phyloP scores from a whole-genome alignment of 2,329 filamentous ascomycete species.

The Trichoderma asperellum region DNA sequence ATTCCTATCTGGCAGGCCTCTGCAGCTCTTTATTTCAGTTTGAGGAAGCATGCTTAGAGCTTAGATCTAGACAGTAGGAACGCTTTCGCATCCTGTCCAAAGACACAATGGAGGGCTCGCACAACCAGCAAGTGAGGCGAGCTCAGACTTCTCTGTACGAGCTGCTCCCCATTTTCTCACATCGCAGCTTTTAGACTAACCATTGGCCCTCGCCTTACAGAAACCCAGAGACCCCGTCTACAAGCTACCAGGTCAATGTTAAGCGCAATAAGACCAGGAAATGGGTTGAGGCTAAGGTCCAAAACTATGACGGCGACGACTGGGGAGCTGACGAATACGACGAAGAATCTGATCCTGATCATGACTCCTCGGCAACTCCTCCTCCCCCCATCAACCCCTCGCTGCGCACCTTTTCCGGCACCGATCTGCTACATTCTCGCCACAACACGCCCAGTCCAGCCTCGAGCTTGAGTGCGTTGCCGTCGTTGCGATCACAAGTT shows the following conservation, averaged over 20 bases:
- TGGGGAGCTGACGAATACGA: constrained; percentile 79
- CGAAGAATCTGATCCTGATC: constrained; percentile 48
- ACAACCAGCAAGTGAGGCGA: constrained; percentile 23
- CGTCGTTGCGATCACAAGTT: constrained; percentile 8
- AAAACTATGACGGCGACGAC: constrained; percentile 89
- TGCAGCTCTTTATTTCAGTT: background rate
- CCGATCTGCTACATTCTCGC: constrained; percentile 25
- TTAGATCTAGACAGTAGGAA: background rate
- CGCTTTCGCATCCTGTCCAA: constrained; percentile 24
- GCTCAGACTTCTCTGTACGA: constrained; percentile 27
- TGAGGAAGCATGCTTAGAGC: constrained; percentile 28
- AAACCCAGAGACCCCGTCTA: constrained; percentile 40
- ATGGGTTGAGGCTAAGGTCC: constrained; percentile 88
- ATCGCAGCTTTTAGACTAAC: background rate
- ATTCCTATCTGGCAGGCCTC: background rate
- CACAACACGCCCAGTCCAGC: constrained; percentile 17
- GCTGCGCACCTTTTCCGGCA: constrained; percentile 26
- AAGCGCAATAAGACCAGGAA: constrained; percentile 89
- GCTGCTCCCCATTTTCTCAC: background rate
- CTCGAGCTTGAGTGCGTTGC: constrained; percentile 22
- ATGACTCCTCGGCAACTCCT: constrained; percentile 35
- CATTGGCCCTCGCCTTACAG: constrained; percentile 31
- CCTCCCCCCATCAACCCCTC: constrained; percentile 19
- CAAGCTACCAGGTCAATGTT: constrained; percentile 77
- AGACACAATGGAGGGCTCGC: constrained; percentile 28